These are phyloP conservation scores for Naematelia encephala DNA, from an alignment of 768 basidiomycete genomes.

Conservation along the genomic window DNA sequence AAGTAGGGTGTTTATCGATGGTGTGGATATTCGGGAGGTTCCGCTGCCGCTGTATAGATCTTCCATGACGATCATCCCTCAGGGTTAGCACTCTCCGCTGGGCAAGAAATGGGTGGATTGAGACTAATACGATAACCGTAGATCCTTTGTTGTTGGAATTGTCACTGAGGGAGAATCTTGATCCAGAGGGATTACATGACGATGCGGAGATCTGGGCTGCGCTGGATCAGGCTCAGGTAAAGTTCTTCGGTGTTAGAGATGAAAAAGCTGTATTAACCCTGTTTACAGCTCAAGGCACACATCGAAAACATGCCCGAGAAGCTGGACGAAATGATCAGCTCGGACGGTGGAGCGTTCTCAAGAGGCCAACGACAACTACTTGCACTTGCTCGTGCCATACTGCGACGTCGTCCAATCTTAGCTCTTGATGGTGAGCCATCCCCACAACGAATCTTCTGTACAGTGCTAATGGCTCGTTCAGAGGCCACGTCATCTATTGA, in stretches of 20 bases:
- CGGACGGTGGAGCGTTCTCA: conserved; percentile 25
- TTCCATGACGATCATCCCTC: conserved; percentile 18
- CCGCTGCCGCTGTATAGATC: conserved; percentile 14
- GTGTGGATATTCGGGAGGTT: conserved; percentile 17
- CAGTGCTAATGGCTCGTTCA: conserved; percentile 1
- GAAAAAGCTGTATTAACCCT: background rate
- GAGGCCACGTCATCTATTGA: conserved; percentile 27
- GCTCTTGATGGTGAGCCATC: conserved; percentile 25
- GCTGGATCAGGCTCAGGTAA: conserved; percentile 12
- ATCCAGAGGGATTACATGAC: conserved; percentile 18
- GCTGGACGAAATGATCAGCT: conserved; percentile 20
- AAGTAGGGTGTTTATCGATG: conserved; percentile 23
- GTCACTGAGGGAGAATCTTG: conserved; percentile 30
- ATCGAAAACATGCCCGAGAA: conserved; percentile 14
- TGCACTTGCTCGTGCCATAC: conserved; percentile 27
- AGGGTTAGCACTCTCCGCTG: conserved; percentile 11
- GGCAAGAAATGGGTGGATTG: conserved; percentile 9
- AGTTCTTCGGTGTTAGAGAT: background rate
- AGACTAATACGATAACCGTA: too few relatives aligned
- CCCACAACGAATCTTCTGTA: too few relatives aligned
- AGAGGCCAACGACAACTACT: conserved; percentile 33
- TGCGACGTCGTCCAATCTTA: conserved; percentile 19
- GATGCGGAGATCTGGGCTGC: conserved; percentile 32
- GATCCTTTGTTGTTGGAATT: conserved; percentile 19
- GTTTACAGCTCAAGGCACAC: conserved; percentile 12